Evolutionary conservation across 306 rosid genomes (phyloP).

Genomic region (Potentilla sterilis): DNA sequence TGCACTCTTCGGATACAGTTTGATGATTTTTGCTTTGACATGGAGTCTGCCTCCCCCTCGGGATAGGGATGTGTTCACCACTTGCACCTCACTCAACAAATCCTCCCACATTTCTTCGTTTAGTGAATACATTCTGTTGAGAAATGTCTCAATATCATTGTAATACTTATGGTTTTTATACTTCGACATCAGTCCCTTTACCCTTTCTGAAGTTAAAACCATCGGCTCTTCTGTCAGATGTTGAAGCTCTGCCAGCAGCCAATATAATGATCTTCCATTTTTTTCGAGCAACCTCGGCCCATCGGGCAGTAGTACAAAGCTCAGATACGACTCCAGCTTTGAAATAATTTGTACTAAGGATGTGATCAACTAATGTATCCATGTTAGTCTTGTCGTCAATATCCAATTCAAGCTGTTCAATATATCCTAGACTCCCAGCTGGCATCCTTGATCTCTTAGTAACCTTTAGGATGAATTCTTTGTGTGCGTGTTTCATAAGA

Average conservation of each 20-base stretch:
- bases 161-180: neutral
- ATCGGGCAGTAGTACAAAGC: neutral
- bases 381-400: too few relatives aligned
- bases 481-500: neutral
- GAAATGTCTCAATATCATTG: neutral
- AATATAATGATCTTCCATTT: neutral
- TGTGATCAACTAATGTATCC: too few relatives aligned
- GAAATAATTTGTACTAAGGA: neutral
- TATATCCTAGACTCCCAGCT: neutral
- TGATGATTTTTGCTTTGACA: slow-evolving; percentile 68
- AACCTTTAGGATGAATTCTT: neutral
- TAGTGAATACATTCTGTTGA: neutral
- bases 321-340: neutral
- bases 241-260: neutral
- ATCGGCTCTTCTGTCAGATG: too few relatives aligned
- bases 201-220: neutral
- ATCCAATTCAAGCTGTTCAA: too few relatives aligned
- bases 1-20: slow-evolving; percentile 74
- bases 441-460: neutral
- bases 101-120: neutral
- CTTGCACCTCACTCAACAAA: neutral
- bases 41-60: slow-evolving; percentile 42
- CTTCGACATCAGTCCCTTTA: neutral
- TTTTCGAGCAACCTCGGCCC: neutral
- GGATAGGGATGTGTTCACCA: neutral